phyloP scores from a whole-genome alignment of 306 rosid genomes.

The Parietaria judaica region DNA sequence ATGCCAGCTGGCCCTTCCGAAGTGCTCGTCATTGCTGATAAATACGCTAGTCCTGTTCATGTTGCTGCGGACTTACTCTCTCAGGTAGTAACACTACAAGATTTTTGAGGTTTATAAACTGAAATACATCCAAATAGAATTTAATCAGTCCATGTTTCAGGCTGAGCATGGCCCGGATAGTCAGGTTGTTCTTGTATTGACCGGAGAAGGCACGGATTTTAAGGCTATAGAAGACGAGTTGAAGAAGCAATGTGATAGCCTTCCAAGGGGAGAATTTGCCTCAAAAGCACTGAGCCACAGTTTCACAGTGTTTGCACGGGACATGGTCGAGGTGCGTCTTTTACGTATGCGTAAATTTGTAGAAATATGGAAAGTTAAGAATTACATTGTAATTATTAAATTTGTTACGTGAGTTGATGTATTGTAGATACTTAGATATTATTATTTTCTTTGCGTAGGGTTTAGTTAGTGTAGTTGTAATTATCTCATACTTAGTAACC shows the following conservation, averaged over 20 bases:
- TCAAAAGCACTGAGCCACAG: constrained; percentile 85
- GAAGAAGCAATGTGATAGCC: constrained; percentile 75
- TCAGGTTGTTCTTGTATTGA: constrained; percentile 94
- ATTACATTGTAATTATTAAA: too few species aligned
- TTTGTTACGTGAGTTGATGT: too few species aligned
- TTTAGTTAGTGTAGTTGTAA: too few species aligned
- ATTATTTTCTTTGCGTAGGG: too few species aligned
- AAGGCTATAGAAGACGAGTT: constrained; percentile 77
- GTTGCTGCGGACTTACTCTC: constrained; percentile 96
- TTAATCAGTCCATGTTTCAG: constrained; percentile 33
- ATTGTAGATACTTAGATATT: too few species aligned
- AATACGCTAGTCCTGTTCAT: constrained; percentile 71
- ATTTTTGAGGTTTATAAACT: neutral
- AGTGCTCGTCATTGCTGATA: constrained; percentile 96
- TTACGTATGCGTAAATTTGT: neutral
- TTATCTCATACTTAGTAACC: too few species aligned
- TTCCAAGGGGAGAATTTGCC: constrained; percentile 91
- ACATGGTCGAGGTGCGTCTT: constrained; percentile 82
- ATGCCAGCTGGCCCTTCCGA: constrained; percentile 99
- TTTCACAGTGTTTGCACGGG: constrained; percentile 71
- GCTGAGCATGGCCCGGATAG: constrained; percentile 99
- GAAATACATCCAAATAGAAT: neutral
- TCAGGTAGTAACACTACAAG: constrained; percentile 46
- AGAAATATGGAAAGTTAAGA: too few species aligned
- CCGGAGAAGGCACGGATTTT: constrained; percentile 76